phyloP scores from a whole-genome alignment of 352 stramenopile genomes.

The Phytophthora melonis region DNA sequence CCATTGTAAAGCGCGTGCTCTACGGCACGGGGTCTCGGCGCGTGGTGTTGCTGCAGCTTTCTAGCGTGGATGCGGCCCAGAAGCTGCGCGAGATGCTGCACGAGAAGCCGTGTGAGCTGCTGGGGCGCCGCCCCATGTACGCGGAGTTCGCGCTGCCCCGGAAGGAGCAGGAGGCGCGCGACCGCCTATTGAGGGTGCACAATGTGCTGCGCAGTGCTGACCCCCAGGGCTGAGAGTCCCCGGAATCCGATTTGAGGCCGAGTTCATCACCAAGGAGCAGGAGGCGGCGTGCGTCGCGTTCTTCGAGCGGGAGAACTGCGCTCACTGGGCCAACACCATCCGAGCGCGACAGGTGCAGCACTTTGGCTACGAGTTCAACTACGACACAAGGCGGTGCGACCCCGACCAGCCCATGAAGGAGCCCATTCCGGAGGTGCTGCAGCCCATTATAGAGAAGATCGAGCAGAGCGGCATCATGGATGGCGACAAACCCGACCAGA shows the following conservation, averaged over 20 bases:
- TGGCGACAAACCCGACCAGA: constrained; percentile 68
- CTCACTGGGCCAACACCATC: constrained; percentile 75
- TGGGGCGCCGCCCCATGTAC: constrained; percentile 72
- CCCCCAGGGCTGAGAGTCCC: constrained; percentile 55
- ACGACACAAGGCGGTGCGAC: constrained; percentile 80
- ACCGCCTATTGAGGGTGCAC: constrained; percentile 64
- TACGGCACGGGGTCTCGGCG: constrained; percentile 68
- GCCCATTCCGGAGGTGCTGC: constrained; percentile 53
- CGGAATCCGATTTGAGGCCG: constrained; percentile 62
- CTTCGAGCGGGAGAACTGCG: constrained; percentile 66
- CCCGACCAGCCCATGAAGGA: constrained; percentile 52
- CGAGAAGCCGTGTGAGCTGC: constrained; percentile 62
- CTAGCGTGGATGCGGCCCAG: constrained; percentile 11
- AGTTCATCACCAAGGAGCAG: constrained; percentile 75
- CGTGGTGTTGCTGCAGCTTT: constrained; percentile 58
- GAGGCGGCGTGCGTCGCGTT: constrained; percentile 61
- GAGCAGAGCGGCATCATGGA: constrained; percentile 63
- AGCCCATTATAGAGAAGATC: constrained; percentile 63
- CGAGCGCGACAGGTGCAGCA: constrained; percentile 89
- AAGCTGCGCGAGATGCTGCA: constrained; percentile 61
- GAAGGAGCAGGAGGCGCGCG: constrained; percentile 74
- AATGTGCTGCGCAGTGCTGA: constrained; percentile 63
- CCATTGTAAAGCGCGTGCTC: constrained; percentile 53
- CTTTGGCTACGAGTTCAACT: constrained; percentile 91
- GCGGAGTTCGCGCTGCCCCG: constrained; percentile 75